Percentiles rank a stretch among this genome's conserved stretches.
Evolutionary conservation across 2,329 filamentous ascomycete genomes (phyloP).

Genomic region (Karstenula rhodostoma): DNA sequence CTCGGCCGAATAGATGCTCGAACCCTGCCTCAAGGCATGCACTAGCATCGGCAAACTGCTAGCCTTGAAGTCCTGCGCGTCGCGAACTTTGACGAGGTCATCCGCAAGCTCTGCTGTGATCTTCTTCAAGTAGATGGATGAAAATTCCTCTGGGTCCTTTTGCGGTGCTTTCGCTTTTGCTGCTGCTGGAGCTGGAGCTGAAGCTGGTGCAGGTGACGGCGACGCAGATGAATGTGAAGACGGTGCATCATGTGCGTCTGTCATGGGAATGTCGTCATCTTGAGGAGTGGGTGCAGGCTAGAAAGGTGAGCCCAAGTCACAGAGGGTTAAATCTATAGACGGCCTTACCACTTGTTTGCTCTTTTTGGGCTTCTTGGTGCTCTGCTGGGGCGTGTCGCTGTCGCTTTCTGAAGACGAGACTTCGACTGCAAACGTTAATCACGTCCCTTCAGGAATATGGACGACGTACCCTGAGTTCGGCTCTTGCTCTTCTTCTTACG

Average conservation of each 20-base stretch:
- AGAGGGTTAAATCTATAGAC: background rate
- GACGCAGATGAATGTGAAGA: slow-evolving; percentile 9
- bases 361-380: slow-evolving; percentile 18
- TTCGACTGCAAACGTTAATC: slow-evolving; percentile 26
- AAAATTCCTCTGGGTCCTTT: slow-evolving; percentile 57
- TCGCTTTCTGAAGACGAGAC: slow-evolving; percentile 37
- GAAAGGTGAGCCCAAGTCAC: background rate
- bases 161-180: slow-evolving; percentile 5
- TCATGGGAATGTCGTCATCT: slow-evolving; percentile 30
- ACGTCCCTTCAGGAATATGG: background rate
- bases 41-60: slow-evolving; percentile 70
- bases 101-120: slow-evolving; percentile 75
- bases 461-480: slow-evolving; percentile 36
- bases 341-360: background rate
- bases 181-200: slow-evolving; percentile 12
- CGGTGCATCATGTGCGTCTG: slow-evolving; percentile 19
- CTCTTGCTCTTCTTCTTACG: slow-evolving; percentile 41
- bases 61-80: slow-evolving; percentile 73
- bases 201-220: slow-evolving; percentile 8
- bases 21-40: slow-evolving; percentile 73
- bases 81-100: slow-evolving; percentile 74
- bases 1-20: slow-evolving; percentile 65
- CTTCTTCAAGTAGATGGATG: slow-evolving; percentile 73
- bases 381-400: slow-evolving; percentile 42
- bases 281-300: background rate